Conservation (phyloP, 768 basidiomycete genomes). For the Plicaturopsis crispa region DNA sequence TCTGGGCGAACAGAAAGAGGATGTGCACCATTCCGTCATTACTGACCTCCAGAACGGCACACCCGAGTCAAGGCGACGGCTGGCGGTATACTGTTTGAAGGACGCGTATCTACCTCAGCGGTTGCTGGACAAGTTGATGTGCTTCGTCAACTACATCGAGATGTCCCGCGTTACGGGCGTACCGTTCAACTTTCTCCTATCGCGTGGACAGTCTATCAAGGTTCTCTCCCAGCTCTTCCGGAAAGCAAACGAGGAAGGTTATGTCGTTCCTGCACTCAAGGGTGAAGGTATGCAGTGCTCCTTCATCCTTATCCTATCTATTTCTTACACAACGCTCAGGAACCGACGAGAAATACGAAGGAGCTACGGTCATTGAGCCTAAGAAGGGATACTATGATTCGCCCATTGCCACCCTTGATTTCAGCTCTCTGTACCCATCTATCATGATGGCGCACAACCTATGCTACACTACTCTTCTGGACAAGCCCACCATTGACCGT, state of each 20-base stretch:
- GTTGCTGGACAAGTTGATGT: slow-evolving; percentile 96
- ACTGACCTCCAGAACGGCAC: slow-evolving; percentile 97
- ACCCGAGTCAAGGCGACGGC: slow-evolving; percentile 81
- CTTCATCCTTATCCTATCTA: not conserved
- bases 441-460: slow-evolving; percentile 99
- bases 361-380: slow-evolving; percentile 98
- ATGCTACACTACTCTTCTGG: slow-evolving; percentile 94
- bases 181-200: slow-evolving; percentile 91
- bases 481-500: slow-evolving; percentile 70
- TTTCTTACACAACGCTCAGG: slow-evolving; percentile 36
- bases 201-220: slow-evolving; percentile 97
- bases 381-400: slow-evolving; percentile 92
- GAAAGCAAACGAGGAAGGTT: slow-evolving; percentile 86
- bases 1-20: slow-evolving; percentile 97
- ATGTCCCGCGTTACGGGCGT: slow-evolving; percentile 99
- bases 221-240: slow-evolving; percentile 94
- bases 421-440: slow-evolving; percentile 96
- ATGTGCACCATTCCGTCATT: slow-evolving; percentile 97
- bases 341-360: slow-evolving; percentile 95
- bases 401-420: slow-evolving; percentile 97
- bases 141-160: slow-evolving; percentile 95
- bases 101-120: slow-evolving; percentile 98
- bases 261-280: slow-evolving; percentile 81
- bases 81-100: slow-evolving; percentile 99
- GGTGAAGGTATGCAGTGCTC: slow-evolving; percentile 55